Base-by-base conservation (phyloP, 108 stramenopile species). In the Thalassiosira profunda region DNA sequence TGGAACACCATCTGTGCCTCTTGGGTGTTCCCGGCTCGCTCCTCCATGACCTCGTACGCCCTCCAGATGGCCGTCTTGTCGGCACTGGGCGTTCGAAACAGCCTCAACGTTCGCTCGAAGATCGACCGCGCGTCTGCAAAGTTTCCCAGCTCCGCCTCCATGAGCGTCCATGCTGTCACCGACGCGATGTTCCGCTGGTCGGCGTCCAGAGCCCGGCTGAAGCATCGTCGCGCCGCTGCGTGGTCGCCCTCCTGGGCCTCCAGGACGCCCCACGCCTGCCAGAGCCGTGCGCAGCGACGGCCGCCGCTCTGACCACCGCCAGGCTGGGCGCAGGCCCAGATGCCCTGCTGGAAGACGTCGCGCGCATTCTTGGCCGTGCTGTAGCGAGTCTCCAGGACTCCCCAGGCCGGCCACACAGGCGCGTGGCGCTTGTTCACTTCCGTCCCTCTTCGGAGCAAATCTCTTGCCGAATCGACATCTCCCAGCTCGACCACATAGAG, bases 251-350 rank as follows among this genome's bases (percentile, higher is more conserved):
- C 89, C 31, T 65, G 54, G 0, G 88, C 82, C 63, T 95, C 94
- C 48, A 95, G 70, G n/a, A 90, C 79, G 40, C 94, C 94, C 94
- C 94, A 95, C 15, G 91, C 94, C 67, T 95, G 94, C 94, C 94
- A 95, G 7, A 95, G 69, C 33, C 89, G 82, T 8, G 94, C 94
- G 53, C 94, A 95, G 29, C 62, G 47, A 33, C 91, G 77, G 45
- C 94, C 94, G 20, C 94, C 94, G 37, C 91, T 92, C 43, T 92
- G 89, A 21, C 88, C 86, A 25, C 94, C 94, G 0, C 82, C 70
- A 20, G 90, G 55, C 38, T 87, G 89, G 15, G 94, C 89, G 59
- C 94, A 95, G 2, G 88, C 72, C 94, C 94, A 95, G 38, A 95
- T 95, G 9, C 94, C 94, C 60, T 95, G 86, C 71, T 95, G 94